Conservation (phyloP, 1,284 basidiomycete genomes). For the Ustilago vetiveriae region DNA sequence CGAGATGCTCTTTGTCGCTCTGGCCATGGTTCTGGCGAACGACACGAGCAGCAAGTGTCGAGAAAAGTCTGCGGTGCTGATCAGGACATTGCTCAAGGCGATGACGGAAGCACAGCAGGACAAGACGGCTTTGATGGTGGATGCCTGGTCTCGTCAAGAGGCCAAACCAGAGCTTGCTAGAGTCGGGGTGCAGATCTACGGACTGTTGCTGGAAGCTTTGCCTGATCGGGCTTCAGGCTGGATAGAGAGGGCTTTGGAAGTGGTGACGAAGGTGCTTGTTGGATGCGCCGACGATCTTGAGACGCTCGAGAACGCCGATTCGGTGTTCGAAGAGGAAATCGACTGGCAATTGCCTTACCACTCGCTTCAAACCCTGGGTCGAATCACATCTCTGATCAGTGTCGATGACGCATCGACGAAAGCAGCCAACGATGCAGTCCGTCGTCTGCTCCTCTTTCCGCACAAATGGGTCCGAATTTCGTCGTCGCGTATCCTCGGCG, state of each 20-base stretch:
- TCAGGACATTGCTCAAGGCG: conserved; percentile 79
- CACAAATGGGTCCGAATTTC: conserved; percentile 93
- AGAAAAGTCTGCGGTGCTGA: conserved; percentile 83
- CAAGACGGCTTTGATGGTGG: conserved; percentile 77
- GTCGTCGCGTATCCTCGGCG: conserved; percentile 80
- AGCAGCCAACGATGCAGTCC: conserved; percentile 71
- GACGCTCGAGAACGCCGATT: conserved; percentile 32
- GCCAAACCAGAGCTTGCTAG: conserved; percentile 74
- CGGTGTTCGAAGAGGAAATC: conserved; percentile 70
- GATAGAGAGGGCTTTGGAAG: conserved; percentile 30
- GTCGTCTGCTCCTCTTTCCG: conserved; percentile 81
- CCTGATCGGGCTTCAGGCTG: conserved; percentile 17
- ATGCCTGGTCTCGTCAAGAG: conserved; percentile 78
- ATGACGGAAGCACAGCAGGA: conserved; percentile 75
- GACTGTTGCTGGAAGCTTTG: conserved; percentile 70
- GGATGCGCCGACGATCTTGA: conserved; percentile 53
- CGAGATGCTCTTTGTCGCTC: conserved; percentile 88
- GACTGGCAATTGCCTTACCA: conserved; percentile 90
- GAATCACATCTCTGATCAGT: conserved; percentile 18
- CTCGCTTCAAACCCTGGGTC: conserved; percentile 66
- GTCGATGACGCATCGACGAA: background rate
- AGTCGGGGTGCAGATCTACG: conserved; percentile 75
- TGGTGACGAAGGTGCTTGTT: conserved; percentile 28
- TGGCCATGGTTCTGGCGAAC: conserved; percentile 92
- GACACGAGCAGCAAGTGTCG: conserved; percentile 89